Percentiles rank a stretch among this genome's conserved stretches.
phyloP scores from a whole-genome alignment of 805 yeast species.

The Phaffomyces opuntiae region DNA sequence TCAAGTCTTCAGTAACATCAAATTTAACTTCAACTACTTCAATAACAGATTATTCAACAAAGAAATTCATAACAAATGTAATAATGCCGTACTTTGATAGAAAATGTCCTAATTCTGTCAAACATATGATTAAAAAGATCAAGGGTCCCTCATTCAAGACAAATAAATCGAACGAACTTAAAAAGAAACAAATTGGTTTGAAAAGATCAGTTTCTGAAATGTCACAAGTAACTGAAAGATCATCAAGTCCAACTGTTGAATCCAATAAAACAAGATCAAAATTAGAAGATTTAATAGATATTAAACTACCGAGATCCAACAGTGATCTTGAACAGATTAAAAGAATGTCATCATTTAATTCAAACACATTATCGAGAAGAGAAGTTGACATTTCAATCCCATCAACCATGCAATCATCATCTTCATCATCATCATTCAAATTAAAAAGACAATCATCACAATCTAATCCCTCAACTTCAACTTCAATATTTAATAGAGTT shows the following conservation, averaged over 20 bases:
- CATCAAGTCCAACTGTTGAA: not conserved
- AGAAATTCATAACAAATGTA: slow-evolving; percentile 45
- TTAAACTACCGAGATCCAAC: slow-evolving; percentile 15
- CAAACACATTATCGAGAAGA: slow-evolving; percentile 19
- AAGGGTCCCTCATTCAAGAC: slow-evolving; percentile 32
- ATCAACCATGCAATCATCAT: slow-evolving; percentile 7
- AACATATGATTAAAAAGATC: slow-evolving; percentile 38
- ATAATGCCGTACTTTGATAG: slow-evolving; percentile 47
- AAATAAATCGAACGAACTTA: not conserved
- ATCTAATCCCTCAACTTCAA: slow-evolving; percentile 11
- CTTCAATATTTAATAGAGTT: slow-evolving; percentile 21
- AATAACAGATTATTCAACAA: slow-evolving; percentile 32
- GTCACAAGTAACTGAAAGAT: slow-evolving; percentile 1
- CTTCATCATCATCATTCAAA: no score
- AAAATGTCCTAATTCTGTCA: slow-evolving; percentile 39
- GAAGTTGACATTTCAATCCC: slow-evolving; percentile 23
- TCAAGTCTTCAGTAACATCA: slow-evolving; percentile 1
- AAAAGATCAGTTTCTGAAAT: slow-evolving; percentile 3
- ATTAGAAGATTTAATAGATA: slow-evolving; percentile 18
- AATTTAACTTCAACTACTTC: slow-evolving; percentile 23
- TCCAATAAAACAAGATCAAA: slow-evolving; percentile 9
- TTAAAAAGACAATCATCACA: no score
- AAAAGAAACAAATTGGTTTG: slow-evolving; percentile 1
- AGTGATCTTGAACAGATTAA: slow-evolving; percentile 19
- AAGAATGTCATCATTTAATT: slow-evolving; percentile 20